Percentiles rank a stretch among this genome's conserved stretches.
phyloP scores from a whole-genome alignment of 1,284 basidiomycete species.

The Phenoliferia sp. region DNA sequence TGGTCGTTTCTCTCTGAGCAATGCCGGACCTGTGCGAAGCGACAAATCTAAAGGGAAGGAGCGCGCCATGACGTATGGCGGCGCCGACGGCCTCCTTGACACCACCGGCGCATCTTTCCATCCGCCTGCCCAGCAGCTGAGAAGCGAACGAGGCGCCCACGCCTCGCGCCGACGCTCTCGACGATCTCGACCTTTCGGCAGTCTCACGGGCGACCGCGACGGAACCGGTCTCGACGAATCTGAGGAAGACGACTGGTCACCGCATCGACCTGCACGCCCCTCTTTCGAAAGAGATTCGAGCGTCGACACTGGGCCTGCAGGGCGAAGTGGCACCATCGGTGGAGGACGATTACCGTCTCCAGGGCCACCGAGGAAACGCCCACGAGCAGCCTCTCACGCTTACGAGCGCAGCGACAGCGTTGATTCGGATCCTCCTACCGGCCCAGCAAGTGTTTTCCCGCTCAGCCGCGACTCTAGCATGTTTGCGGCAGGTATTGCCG shows the following conservation, averaged over 20 bases:
- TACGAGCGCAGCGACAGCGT: neutral
- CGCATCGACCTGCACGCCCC: neutral
- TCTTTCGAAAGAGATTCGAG: constrained; percentile 1
- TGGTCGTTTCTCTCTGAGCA: too few species aligned
- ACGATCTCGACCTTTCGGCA: neutral
- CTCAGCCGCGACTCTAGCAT: neutral
- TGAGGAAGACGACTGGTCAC: neutral
- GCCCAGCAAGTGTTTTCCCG: neutral
- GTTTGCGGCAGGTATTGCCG: neutral
- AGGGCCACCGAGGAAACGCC: constrained; percentile 29
- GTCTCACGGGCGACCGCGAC: neutral
- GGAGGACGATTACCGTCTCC: constrained; percentile 2
- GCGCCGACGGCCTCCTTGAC: neutral
- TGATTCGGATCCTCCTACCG: neutral
- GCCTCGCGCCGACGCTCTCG: constrained; percentile 4
- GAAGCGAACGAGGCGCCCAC: constrained; percentile 3
- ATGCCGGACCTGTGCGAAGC: neutral
- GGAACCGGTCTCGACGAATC: neutral
- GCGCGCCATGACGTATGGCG: neutral
- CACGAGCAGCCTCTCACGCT: constrained; percentile 8
- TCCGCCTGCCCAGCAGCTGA: neutral
- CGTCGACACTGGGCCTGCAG: neutral
- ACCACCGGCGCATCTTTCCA: neutral
- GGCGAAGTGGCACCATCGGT: neutral
- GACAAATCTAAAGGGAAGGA: constrained; percentile 10